Evolutionary conservation across 1,139 yeast species (phyloP).

Genomic region (Nakaseomyces nivariensis): DNA sequence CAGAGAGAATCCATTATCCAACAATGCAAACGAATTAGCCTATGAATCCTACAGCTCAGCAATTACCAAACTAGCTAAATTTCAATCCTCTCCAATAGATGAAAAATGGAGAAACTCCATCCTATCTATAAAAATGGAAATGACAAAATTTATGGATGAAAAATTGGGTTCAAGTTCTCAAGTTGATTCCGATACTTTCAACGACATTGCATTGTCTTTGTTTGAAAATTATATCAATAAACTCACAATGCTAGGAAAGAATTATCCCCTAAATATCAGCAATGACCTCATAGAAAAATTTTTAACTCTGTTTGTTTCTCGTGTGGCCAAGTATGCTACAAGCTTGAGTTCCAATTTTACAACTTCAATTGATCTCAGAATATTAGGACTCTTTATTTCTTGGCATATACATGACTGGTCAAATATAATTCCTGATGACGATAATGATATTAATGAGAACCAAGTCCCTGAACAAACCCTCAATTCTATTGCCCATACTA

Average conservation of each 20-base stretch:
- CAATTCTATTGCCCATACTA: neutral
- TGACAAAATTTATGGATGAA: conserved; percentile 19
- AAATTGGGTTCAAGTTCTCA: conserved; percentile 4
- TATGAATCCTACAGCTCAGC: conserved; percentile 15
- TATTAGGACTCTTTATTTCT: conserved; percentile 20
- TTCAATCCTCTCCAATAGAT: conserved; percentile 17
- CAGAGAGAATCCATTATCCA: conserved; percentile 13
- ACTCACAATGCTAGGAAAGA: conserved; percentile 22
- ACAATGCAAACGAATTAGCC: conserved; percentile 8
- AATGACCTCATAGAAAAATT: conserved; percentile 13
- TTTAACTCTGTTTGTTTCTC: conserved; percentile 12
- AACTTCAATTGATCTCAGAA: conserved; percentile 17
- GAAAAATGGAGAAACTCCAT: conserved; percentile 21
- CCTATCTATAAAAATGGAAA: conserved; percentile 16
- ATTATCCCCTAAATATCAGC: conserved; percentile 20
- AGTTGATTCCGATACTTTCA: conserved; percentile 6
- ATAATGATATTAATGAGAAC: conserved; percentile 1
- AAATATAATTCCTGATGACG: conserved; percentile 12
- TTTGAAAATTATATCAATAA: conserved; percentile 23
- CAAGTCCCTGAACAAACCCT: conserved; percentile 4
- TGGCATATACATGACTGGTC: conserved; percentile 27
- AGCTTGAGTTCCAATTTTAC: conserved; percentile 9
- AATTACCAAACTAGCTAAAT: conserved; percentile 14
- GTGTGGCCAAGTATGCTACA: conserved; percentile 11
- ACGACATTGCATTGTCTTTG: conserved; percentile 10